Evolutionary conservation across 768 basidiomycete species (phyloP).

Genomic region (Kwoniella mangroviensis): DNA sequence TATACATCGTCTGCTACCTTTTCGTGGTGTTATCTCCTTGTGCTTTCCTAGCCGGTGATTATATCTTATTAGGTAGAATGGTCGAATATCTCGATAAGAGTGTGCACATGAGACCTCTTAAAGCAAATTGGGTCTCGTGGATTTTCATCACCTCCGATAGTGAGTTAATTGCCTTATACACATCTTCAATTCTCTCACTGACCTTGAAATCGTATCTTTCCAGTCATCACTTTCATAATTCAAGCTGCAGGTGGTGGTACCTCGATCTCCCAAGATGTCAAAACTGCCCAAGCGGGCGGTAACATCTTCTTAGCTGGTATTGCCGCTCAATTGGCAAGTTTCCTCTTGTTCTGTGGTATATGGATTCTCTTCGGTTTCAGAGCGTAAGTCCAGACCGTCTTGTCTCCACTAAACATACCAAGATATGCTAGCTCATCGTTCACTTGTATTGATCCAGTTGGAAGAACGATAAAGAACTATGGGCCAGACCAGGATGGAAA

Average conservation of each 20-base stretch:
- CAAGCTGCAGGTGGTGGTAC: conserved; percentile 57
- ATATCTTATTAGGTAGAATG: conserved; percentile 55
- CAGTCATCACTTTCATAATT: conserved; percentile 55
- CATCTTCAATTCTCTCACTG: too few species aligned
- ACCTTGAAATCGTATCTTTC: not conserved
- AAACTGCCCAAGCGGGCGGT: conserved; percentile 43
- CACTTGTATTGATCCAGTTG: conserved; percentile 19
- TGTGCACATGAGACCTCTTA: conserved; percentile 48
- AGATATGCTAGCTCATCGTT: not conserved
- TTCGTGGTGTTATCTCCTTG: conserved; percentile 57
- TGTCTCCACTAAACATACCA: too few species aligned
- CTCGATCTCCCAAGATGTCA: conserved; percentile 42
- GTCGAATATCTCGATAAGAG: conserved; percentile 45
- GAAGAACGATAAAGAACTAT: conserved; percentile 44
- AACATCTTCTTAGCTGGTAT: conserved; percentile 58
- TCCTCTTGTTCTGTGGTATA: conserved; percentile 49
- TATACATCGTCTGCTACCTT: conserved; percentile 55
- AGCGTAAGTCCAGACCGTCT: conserved; percentile 40
- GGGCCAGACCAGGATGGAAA: conserved; percentile 52
- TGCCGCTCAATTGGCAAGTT: conserved; percentile 53
- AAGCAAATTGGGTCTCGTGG: conserved; percentile 44
- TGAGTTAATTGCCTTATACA: conserved; percentile 19
- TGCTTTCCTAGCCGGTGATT: conserved; percentile 56
- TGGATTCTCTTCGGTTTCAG: conserved; percentile 49
- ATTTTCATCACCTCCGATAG: conserved; percentile 55